Percentiles rank a stretch among this genome's conserved stretches.
phyloP scores from a whole-genome alignment of 805 yeast genomes.

The Ogataea haglerorum region DNA sequence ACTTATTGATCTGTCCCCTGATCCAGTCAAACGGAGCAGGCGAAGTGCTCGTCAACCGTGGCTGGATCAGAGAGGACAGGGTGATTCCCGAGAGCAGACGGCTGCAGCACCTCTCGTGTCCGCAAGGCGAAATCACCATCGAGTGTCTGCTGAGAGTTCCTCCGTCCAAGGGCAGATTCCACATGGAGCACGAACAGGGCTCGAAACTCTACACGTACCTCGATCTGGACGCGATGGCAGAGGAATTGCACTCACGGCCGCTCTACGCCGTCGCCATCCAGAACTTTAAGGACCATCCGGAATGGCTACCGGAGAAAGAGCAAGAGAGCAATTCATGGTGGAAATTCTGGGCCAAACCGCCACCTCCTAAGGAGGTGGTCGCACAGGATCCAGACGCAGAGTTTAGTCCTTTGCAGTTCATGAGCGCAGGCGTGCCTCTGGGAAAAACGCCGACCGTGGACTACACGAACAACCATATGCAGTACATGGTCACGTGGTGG shows the following conservation, averaged over 20 bases:
- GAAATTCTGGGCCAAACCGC: slow-evolving; percentile 27
- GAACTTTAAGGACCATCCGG: slow-evolving; percentile 64
- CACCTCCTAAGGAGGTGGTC: neutral
- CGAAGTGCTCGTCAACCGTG: slow-evolving; percentile 80
- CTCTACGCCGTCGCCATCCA: slow-evolving; percentile 72
- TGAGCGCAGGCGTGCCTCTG: slow-evolving; percentile 83
- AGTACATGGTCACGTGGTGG: slow-evolving; percentile 93
- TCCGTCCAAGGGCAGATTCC: slow-evolving; percentile 56
- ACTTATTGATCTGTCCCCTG: slow-evolving; percentile 77
- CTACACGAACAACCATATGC: slow-evolving; percentile 84
- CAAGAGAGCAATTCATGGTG: slow-evolving; percentile 20
- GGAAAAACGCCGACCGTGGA: slow-evolving; percentile 81
- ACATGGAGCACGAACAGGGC: slow-evolving; percentile 67
- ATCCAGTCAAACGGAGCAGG: slow-evolving; percentile 70
- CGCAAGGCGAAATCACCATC: slow-evolving; percentile 67
- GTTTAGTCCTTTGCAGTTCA: slow-evolving; percentile 54
- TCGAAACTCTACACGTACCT: slow-evolving; percentile 72
- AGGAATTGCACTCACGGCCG: slow-evolving; percentile 61
- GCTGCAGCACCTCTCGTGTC: slow-evolving; percentile 67
- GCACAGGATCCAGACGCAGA: slow-evolving; percentile 27
- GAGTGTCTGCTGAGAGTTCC: slow-evolving; percentile 72
- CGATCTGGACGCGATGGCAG: slow-evolving; percentile 80
- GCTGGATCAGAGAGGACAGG: slow-evolving; percentile 80
- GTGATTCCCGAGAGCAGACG: slow-evolving; percentile 51
- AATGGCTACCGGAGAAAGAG: slow-evolving; percentile 27